Percentiles rank a stretch among this genome's conserved stretches.
phyloP scores from a whole-genome alignment of 495 filamentous ascomycete species.

The Pyrenula aspistea region DNA sequence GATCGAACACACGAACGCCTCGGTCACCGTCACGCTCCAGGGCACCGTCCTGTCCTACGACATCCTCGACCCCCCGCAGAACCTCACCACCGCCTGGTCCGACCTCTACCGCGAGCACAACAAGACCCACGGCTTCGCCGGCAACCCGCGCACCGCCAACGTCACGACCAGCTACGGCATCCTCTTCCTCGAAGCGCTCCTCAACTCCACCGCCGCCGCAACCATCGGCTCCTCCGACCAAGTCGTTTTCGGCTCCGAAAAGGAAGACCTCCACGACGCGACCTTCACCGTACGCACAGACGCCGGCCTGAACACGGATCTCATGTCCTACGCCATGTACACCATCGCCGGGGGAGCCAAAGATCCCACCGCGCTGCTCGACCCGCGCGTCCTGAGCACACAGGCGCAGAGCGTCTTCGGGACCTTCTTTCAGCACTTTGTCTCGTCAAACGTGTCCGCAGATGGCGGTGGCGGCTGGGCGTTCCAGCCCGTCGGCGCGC shows the following conservation, averaged over 20 bases:
- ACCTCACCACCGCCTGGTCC: conserved; percentile 11
- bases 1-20: conserved; percentile 17
- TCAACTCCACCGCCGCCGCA: conserved; percentile 15
- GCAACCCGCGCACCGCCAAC: too few species aligned
- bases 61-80: conserved; percentile 10
- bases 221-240: conserved; percentile 6
- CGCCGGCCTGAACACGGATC: conserved; percentile 24
- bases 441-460: conserved; percentile 13
- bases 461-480: conserved; percentile 13
- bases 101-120: conserved; percentile 17
- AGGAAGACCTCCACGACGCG: conserved; percentile 18
- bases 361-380: conserved; percentile 14
- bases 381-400: conserved; percentile 7
- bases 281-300: conserved; percentile 26
- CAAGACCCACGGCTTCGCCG: background rate
- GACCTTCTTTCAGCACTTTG: conserved; percentile 26
- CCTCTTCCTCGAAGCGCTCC: conserved; percentile 19
- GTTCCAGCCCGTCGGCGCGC: conserved; percentile 20
- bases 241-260: conserved; percentile 1
- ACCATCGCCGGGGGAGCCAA: conserved; percentile 15
- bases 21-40: conserved; percentile 16
- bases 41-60: conserved; percentile 16
- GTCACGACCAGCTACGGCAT: conserved; percentile 15
- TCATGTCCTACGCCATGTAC: conserved; percentile 24
- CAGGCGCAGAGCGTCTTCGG: conserved; percentile 18